Base-by-base conservation (phyloP, 2,329 filamentous ascomycete genomes). In the Hymenoscyphus fructigenus region DNA sequence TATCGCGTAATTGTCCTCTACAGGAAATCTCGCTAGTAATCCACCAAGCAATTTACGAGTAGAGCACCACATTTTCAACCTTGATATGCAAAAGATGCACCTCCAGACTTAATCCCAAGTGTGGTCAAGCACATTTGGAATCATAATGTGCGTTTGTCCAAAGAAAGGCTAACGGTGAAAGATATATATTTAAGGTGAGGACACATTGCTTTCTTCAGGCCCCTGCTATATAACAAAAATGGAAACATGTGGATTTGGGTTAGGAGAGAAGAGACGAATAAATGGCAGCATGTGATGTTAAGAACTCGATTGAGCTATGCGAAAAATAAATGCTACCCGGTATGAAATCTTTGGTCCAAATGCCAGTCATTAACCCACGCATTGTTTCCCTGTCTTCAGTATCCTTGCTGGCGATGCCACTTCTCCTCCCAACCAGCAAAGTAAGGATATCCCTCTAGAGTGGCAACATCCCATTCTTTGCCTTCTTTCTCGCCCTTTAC, bases 381-480 rank as follows among this genome's bases (percentile, higher is more conserved):
- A 53, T 53, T 53, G 23, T 50, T 20, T 50, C 23, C 44, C 23
- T 23, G 23, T 14, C 23, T 20, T 20, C 20, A 74, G 71, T 85
- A 90, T 0, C 87, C 87, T 72, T 91, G 88, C 74, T 85, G 79
- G 2, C 78, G 75, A 74, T 83, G 82, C 91, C 91, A 93, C 75
- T 90, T 92, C 75, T 85, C 84, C 78, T 89, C 83, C 92, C 92
- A 96, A 0, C 88, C 88, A 0, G 84, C 85, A 75, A 89, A 96
- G 76, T 86, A 94, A 0, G 92, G 92, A 70, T 84, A 88, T 68
- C 95, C 90, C 12, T 88, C 85, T 65, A 96, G 75, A 0, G 92
- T 96, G 60, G 80, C 79, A 2, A 85, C 83, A 71, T 88, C 82
- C 91, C 73, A 75, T 53, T 67, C 60, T 53, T 70, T 67, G 1